Conservation (phyloP, 192 early-diverging fungal genomes). For the Coemansia sp. region DNA sequence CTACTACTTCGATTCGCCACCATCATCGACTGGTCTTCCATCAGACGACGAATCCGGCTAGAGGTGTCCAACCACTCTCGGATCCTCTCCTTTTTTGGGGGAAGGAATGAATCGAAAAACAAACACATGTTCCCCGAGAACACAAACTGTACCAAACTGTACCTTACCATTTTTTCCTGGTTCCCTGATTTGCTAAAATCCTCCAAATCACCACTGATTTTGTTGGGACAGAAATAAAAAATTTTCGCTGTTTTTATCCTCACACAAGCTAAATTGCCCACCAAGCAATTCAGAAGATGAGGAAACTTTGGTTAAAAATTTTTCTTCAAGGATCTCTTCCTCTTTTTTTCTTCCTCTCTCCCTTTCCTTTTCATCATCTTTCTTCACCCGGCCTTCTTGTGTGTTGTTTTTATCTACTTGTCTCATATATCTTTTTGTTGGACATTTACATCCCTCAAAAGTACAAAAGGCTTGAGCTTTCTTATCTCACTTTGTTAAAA, state of each 20-base stretch:
- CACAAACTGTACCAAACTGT: too few relatives aligned
- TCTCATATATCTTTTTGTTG: too few relatives aligned
- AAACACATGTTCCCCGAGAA: too few relatives aligned
- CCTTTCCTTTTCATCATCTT: constrained; percentile 2
- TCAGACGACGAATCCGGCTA: not conserved
- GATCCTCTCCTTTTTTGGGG: not conserved
- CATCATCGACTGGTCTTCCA: not conserved
- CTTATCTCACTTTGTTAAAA: constrained; percentile 1
- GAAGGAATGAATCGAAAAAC: too few relatives aligned
- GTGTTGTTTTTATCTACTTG: not conserved
- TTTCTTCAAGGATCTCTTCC: too few relatives aligned
- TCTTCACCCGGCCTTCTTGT: too few relatives aligned
- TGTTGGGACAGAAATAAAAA: constrained; percentile 7
- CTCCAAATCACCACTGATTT: constrained; percentile 4
- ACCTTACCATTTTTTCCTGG: too few relatives aligned
- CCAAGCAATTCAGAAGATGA: not conserved
- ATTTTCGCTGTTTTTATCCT: not conserved
- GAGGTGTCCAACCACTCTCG: not conserved
- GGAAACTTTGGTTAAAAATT: too few relatives aligned
- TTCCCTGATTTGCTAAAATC: not conserved
- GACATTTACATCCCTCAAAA: too few relatives aligned
- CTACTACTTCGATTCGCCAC: not conserved
- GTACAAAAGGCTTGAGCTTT: too few relatives aligned
- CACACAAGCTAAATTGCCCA: not conserved
- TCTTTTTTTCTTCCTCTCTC: constrained; percentile 6